These are phyloP conservation scores for Phaffia australis DNA, from an alignment of 768 basidiomycete species.

Conservation along the genomic window DNA sequence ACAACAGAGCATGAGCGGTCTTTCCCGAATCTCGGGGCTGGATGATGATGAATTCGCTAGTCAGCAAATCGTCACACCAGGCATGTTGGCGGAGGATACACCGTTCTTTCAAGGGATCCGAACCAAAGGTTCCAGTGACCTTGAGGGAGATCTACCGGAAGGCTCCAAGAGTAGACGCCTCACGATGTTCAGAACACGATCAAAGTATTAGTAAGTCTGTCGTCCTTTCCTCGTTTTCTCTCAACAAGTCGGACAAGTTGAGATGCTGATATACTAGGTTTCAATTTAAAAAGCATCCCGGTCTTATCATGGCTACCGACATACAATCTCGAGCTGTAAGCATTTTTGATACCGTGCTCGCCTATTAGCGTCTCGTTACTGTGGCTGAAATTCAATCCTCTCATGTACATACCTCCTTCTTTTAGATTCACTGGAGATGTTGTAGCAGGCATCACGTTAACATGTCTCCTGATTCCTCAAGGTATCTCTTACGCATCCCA, in stretches of 20 bases:
- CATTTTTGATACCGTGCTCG: background rate
- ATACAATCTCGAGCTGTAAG: constrained; percentile 7
- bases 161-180: background rate
- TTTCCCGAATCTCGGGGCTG: too few relatives aligned
- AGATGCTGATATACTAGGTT: background rate
- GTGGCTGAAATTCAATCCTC: background rate
- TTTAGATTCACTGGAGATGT: constrained; percentile 55
- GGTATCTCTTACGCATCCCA: constrained; percentile 83
- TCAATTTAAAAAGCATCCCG: constrained; percentile 4
- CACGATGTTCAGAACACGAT: background rate
- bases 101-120: too few relatives aligned
- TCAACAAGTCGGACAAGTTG: too few relatives aligned
- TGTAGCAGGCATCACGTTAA: constrained; percentile 67
- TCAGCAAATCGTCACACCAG: too few relatives aligned
- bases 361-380: background rate
- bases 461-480: constrained; percentile 40
- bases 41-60: too few relatives aligned
- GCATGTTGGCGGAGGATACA: too few relatives aligned
- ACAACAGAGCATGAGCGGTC: too few relatives aligned
- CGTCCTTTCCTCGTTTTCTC: background rate
- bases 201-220: background rate
- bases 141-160: too few relatives aligned
- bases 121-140: too few relatives aligned
- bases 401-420: background rate
- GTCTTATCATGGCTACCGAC: constrained; percentile 20